These are phyloP conservation scores for Agaricus subrufescens DNA, from an alignment of 768 basidiomycete genomes.

Conservation along the genomic window DNA sequence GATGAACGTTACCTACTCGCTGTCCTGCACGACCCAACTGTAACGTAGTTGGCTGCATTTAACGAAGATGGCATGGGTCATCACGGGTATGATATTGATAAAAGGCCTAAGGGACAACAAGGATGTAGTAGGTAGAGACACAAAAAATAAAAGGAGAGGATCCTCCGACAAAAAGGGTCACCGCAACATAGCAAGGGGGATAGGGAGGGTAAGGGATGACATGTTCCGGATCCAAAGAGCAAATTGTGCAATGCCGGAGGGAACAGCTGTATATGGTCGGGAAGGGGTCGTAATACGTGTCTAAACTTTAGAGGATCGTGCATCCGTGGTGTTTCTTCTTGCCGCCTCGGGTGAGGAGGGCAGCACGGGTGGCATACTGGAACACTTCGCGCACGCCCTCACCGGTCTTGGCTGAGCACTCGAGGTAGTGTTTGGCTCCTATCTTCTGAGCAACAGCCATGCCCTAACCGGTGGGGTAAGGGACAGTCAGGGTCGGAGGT, in stretches of 20 bases:
- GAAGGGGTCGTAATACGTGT: not conserved
- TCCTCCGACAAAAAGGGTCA: constrained; percentile 5
- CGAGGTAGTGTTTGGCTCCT: constrained; percentile 92
- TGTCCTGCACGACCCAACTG: constrained; percentile 69
- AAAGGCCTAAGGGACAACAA: constrained; percentile 6
- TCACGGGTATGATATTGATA: constrained; percentile 11
- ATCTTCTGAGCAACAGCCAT: constrained; percentile 96
- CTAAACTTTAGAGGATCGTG: constrained; percentile 22
- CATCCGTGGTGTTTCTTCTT: constrained; percentile 29
- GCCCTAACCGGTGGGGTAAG: constrained; percentile 46
- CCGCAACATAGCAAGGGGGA: not conserved
- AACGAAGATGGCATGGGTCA: constrained; percentile 4
- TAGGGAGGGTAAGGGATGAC: not conserved
- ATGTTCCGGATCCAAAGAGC: constrained; percentile 1
- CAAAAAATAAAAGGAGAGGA: not conserved
- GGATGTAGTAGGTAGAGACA: constrained; percentile 5
- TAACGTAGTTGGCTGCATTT: constrained; percentile 1
- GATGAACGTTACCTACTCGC: constrained; percentile 80
- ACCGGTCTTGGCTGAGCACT: constrained; percentile 94
- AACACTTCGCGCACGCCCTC: constrained; percentile 98
- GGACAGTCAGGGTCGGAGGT: not conserved
- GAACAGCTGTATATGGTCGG: not conserved
- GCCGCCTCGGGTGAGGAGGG: constrained; percentile 62
- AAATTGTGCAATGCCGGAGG: not conserved
- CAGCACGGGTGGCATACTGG: constrained; percentile 94